Percentiles rank a stretch among this genome's conserved stretches.
phyloP scores from a whole-genome alignment of 306 rosid genomes.

The Rubus idaeus region DNA sequence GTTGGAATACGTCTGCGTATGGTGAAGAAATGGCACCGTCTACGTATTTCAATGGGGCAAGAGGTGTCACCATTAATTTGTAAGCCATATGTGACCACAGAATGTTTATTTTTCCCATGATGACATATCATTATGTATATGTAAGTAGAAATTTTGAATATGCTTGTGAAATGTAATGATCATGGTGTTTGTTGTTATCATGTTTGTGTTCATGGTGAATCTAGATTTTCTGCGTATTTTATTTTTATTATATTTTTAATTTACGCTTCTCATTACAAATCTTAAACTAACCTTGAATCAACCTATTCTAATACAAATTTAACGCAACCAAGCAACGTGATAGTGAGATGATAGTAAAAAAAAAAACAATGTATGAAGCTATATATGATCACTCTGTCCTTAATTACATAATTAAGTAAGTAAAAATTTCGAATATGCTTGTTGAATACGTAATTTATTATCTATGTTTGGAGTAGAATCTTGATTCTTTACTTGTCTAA shows the following conservation, averaged over 20 bases:
- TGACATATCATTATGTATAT: not conserved
- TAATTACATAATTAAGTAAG: no score
- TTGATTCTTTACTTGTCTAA: no score
- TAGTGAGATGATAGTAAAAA: no score
- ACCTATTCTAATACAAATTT: no score
- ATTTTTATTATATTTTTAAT: no score
- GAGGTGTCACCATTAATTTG: constrained; percentile 79
- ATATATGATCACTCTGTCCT: no score
- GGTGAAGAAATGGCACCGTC: constrained; percentile 35
- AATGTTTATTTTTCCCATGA: not conserved
- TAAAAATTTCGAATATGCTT: no score
- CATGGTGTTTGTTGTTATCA: not conserved
- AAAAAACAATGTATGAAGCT: no score
- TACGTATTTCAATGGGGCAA: constrained; percentile 84
- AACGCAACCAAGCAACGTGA: no score
- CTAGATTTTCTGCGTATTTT: not conserved
- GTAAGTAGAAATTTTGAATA: constrained; percentile 1
- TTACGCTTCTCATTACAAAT: no score
- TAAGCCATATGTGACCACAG: constrained; percentile 18
- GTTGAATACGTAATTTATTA: no score
- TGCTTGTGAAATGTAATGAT: not conserved
- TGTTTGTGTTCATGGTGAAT: not conserved
- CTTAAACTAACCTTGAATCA: not conserved
- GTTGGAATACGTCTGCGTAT: constrained; percentile 30
- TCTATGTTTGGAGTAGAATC: no score